A percentile compares a stretch with the other conserved stretches of the same genome.
phyloP scores from a whole-genome alignment of 768 basidiomycete species.

The Roridomyces roridus region DNA sequence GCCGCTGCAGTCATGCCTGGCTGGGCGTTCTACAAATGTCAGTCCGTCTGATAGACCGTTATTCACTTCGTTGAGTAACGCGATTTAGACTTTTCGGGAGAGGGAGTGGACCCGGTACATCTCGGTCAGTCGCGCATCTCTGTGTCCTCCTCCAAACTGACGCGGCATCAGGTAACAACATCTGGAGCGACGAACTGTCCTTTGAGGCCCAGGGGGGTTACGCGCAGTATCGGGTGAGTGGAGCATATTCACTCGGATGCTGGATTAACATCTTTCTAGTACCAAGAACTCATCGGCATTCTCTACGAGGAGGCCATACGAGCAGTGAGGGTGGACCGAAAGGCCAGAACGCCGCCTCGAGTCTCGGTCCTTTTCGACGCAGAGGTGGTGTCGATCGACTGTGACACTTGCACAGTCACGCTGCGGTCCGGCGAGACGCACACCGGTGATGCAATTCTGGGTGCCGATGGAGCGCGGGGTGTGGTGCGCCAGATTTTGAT shows the following conservation, averaged over 20 bases:
- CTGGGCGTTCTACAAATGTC: no score
- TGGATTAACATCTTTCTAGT: background rate
- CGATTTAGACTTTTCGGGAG: no score
- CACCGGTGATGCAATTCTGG: slow-evolving; percentile 3
- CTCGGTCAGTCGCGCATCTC: no score
- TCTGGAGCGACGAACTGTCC: background rate
- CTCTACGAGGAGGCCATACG: background rate
- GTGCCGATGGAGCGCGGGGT: slow-evolving; percentile 3
- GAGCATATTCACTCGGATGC: background rate
- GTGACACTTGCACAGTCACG: slow-evolving; percentile 1
- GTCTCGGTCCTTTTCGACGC: slow-evolving; percentile 2
- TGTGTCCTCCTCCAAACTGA: no score
- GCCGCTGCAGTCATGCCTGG: no score
- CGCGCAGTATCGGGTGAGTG: background rate
- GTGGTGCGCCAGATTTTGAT: background rate
- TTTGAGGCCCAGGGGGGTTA: slow-evolving; percentile 9
- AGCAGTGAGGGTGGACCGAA: background rate
- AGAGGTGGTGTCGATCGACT: background rate
- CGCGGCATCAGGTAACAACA: no score
- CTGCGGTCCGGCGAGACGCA: background rate
- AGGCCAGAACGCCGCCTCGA: background rate
- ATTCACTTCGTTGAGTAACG: no score
- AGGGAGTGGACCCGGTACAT: no score
- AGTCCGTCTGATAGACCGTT: no score
- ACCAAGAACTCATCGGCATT: background rate